Base-by-base conservation (phyloP, 2,329 filamentous ascomycete genomes). In the Clarireedia monteithiana region DNA sequence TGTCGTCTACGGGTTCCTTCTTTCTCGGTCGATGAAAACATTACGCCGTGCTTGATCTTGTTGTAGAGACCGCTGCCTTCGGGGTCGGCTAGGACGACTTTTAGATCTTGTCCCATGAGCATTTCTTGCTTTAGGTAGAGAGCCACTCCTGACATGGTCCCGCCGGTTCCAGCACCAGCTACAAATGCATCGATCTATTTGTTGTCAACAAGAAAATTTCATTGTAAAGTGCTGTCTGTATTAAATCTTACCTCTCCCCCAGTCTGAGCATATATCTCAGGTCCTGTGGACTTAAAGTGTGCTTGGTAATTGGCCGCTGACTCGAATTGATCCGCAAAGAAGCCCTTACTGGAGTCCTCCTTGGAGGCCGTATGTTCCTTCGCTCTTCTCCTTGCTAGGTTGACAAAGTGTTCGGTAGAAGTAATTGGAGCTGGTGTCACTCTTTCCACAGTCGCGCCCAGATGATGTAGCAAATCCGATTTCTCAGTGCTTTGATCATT, bases 281-380 rank as follows among this genome's bases (percentile, higher is more conserved):
- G 94, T 0, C 94, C 94, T 0, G 94, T 99, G 14, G 83, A 82
- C 20, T 79, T 75, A 64, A 86, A 84, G 73, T 99, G 94, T 1
- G 94, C 91, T 47, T 80, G 77, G 80, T 87, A 96, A 72, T 99
- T 99, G 34, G 91, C 89, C 50, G 83, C 77, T 26, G 88, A 92
- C 74, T 99, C 94, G 68, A 99, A 99, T 69, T 99, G 94, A 70
- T 99, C 89, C 0, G 92, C 91, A 69, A 97, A 99, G 73, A 95
- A 91, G 23, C 94, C 94, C 50, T 82, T 78, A 61, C 90, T 92
- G 38, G 76, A 78, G 63, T 82, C 81, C 12, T 71, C 66, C 1
- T 74, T 68, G 7, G 76, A 74, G 0, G 70, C 73, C 0, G 86
- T 88, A 69, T 97, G 91, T 63, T 90, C 84, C 51, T 72, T 71